Evolutionary conservation across 257 asterid genomes (phyloP).

Genomic region (Parsonsia alboflavescens): DNA sequence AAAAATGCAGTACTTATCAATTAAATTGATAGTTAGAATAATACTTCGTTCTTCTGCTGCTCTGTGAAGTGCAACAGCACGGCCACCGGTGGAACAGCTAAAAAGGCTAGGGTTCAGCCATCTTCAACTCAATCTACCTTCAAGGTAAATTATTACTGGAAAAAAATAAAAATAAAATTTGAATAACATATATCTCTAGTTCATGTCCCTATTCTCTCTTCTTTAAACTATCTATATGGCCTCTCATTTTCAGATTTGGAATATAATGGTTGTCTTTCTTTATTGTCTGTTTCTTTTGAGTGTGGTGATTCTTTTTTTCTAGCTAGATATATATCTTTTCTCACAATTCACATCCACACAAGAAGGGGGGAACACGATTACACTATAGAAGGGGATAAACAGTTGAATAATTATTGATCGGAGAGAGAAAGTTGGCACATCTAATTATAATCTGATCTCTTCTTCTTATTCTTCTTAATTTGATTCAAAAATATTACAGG

Average conservation of each 20-base stretch:
- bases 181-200: too few species aligned
- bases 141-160: constrained; percentile 42
- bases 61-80: constrained; percentile 52
- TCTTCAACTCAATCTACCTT: constrained; percentile 53
- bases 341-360: constrained; percentile 46
- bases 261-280: constrained; percentile 54
- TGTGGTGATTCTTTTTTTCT: constrained; percentile 38
- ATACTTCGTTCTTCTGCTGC: neutral
- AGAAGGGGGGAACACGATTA: constrained; percentile 12
- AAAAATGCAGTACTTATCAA: too few species aligned
- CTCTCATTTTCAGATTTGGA: constrained; percentile 35
- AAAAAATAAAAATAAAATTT: neutral
- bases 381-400: neutral
- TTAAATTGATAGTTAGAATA: too few species aligned
- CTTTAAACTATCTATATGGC: constrained; percentile 8
- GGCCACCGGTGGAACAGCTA: constrained; percentile 46
- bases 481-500: constrained; percentile 40
- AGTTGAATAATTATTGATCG: constrained; percentile 7
- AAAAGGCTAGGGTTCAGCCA: constrained; percentile 68
- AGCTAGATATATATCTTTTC: constrained; percentile 1
- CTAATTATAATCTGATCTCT: neutral
- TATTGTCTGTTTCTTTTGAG: constrained; percentile 36
- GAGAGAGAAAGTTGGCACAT: constrained; percentile 8
- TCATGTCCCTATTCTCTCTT: neutral
- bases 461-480: neutral